Evolutionary conservation across 129 eudicot genomes (phyloP).

Genomic region (Artemisia argyi): DNA sequence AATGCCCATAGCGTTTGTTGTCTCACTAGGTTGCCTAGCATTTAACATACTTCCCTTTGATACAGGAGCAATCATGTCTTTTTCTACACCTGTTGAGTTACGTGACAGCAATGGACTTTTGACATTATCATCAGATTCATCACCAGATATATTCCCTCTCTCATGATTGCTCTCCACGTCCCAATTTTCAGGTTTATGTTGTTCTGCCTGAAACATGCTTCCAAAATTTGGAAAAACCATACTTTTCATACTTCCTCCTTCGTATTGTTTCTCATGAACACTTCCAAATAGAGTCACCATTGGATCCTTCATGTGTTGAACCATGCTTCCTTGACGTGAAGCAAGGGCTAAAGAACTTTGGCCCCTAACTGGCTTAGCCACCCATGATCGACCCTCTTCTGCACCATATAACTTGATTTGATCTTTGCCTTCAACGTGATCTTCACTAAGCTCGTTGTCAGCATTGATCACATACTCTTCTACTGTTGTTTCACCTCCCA

Average conservation of each 20-base stretch:
- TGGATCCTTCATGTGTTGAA: slow-evolving; percentile 61
- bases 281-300: slow-evolving; percentile 82
- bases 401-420: slow-evolving; percentile 73
- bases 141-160: slow-evolving; percentile 41
- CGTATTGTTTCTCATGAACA: slow-evolving; percentile 75
- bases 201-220: slow-evolving; percentile 66
- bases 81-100: slow-evolving; percentile 47
- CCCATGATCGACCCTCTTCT: slow-evolving; percentile 78
- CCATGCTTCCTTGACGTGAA: slow-evolving; percentile 68
- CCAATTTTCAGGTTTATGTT: slow-evolving; percentile 51
- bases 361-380: slow-evolving; percentile 82
- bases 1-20: slow-evolving; percentile 62
- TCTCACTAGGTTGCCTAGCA: slow-evolving; percentile 46
- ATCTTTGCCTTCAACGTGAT: slow-evolving; percentile 54
- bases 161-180: slow-evolving; percentile 56
- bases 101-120: slow-evolving; percentile 71
- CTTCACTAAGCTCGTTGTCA: slow-evolving; percentile 48
- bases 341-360: slow-evolving; percentile 69
- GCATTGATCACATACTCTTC: slow-evolving; percentile 84
- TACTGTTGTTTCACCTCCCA: slow-evolving; percentile 69
- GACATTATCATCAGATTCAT: slow-evolving; percentile 50
- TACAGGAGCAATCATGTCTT: slow-evolving; percentile 33
- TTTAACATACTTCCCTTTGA: slow-evolving; percentile 35
- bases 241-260: slow-evolving; percentile 59
- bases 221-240: slow-evolving; percentile 60